Evolutionary conservation across 1,284 basidiomycete species (phyloP), one percentile per base, ranked within the genome.

Genomic region (Ceratobasidium sp.): DNA sequence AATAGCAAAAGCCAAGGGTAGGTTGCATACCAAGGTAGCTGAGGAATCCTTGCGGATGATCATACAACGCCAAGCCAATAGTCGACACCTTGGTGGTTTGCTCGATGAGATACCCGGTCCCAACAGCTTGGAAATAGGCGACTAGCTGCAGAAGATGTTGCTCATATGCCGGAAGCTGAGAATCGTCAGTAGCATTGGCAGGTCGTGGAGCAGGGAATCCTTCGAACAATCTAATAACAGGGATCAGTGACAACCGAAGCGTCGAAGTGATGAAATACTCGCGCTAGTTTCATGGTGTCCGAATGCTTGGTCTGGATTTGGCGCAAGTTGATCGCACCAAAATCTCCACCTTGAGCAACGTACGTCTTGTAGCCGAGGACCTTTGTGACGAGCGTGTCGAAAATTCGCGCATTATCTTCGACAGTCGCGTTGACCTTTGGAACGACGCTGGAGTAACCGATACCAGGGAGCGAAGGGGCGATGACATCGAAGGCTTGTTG

Each of bases 361-460:
- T 78, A 74, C 44, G 62, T 48, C 62, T 71, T 60, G 41, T 78
- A 78, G n/a, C 69, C 77, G 23, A 78, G 52, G 1, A 74, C 77
- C 27, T 78, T 57, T 16, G 59, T 69, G 57, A 74, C 64, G 6
- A 78, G 66, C 4, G 68, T 78, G 33, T 78, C 64, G 48, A 71
- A 78, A 23, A 78, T 71, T 12, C 77, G 54, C 12, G 77, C 77
- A 60, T 69, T 78, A 60, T 78, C 77, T 6, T 70, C 68, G 14
- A 71, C 68, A 30, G 77, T 78, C 10, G 68, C 68, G 27, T 60
- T 60, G 20, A 44, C 54, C 59, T 71, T 71, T 23, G 55, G 67
- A 8, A 71, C 54, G 16, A 71, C 35, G 16, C 18, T 35, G 12
- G 77, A 78, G 68, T 65, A 78, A 14, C 68, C 77, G 59, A 71